Conservation (phyloP, 2,329 filamentous ascomycete species). For the Penicillium sclerotiorum region DNA sequence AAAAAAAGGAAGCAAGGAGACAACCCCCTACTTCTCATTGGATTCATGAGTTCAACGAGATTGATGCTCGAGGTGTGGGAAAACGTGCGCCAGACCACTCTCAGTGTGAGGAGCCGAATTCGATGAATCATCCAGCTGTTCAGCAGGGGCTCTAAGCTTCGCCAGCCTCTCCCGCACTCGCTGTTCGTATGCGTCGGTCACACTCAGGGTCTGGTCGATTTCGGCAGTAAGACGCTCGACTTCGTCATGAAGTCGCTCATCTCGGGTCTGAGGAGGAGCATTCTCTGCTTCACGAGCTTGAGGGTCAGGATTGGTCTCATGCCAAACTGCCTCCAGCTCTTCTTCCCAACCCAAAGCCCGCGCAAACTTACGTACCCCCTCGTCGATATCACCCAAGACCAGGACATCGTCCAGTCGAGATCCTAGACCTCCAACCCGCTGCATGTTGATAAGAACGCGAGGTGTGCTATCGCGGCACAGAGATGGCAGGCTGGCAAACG, state of each 20-base stretch:
- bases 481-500: constrained; percentile 79
- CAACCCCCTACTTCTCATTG: too few species aligned
- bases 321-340: constrained; percentile 79
- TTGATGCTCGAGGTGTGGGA: constrained; percentile 36
- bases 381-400: constrained; percentile 79
- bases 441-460: constrained; percentile 83
- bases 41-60: constrained; percentile 10
- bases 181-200: constrained; percentile 51
- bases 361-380: constrained; percentile 76
- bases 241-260: constrained; percentile 61
- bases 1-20: too few species aligned
- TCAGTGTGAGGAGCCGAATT: constrained; percentile 7
- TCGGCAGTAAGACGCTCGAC: constrained; percentile 61
- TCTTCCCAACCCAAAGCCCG: constrained; percentile 80
- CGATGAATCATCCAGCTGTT: background rate
- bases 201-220: constrained; percentile 57
- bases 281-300: constrained; percentile 51
- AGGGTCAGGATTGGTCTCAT: constrained; percentile 64
- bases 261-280: constrained; percentile 48
- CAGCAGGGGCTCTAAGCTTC: background rate
- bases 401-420: constrained; percentile 80
- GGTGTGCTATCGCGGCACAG: constrained; percentile 66
- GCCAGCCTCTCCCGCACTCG: constrained; percentile 33
- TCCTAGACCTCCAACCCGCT: constrained; percentile 78
- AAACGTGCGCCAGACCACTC: constrained; percentile 37